Evolutionary conservation across 257 asterid species (phyloP).

Genomic region (Handroanthus guayacan): DNA sequence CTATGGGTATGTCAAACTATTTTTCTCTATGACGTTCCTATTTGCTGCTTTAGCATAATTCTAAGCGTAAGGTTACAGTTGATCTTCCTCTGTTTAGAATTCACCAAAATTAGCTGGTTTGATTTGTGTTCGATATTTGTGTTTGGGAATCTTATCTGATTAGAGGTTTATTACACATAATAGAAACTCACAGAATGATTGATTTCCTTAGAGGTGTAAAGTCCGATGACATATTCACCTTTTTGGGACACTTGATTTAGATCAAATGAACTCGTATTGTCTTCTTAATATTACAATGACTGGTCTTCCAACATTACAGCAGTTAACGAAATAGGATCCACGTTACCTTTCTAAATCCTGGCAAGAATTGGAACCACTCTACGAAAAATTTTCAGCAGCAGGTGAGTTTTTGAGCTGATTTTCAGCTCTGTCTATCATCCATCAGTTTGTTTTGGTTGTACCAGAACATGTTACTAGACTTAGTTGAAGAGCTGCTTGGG

Average conservation of each 20-base stretch:
- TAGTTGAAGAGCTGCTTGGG: background rate
- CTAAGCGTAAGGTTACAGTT: background rate
- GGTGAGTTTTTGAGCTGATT: slow-evolving; percentile 1
- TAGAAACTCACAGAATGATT: background rate
- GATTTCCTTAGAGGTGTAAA: background rate
- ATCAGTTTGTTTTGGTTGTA: background rate
- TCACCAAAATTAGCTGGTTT: background rate
- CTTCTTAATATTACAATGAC: background rate
- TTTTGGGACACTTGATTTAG: background rate
- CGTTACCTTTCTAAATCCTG: background rate
- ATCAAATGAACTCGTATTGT: background rate
- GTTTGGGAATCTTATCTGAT: background rate
- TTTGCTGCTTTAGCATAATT: slow-evolving; percentile 14
- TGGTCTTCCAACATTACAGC: background rate
- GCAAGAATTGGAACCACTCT: background rate
- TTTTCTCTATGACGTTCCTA: slow-evolving; percentile 5
- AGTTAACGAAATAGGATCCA: background rate
- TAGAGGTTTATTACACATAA: background rate
- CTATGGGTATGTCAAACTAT: slow-evolving; percentile 71
- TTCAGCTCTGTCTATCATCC: background rate
- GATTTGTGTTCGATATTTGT: background rate
- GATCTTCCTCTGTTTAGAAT: background rate
- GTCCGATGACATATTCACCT: background rate
- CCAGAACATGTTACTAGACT: background rate
- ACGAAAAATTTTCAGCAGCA: background rate